Conservation (phyloP, 139 green algal genomes). For the Asterochloris erici region DNA sequence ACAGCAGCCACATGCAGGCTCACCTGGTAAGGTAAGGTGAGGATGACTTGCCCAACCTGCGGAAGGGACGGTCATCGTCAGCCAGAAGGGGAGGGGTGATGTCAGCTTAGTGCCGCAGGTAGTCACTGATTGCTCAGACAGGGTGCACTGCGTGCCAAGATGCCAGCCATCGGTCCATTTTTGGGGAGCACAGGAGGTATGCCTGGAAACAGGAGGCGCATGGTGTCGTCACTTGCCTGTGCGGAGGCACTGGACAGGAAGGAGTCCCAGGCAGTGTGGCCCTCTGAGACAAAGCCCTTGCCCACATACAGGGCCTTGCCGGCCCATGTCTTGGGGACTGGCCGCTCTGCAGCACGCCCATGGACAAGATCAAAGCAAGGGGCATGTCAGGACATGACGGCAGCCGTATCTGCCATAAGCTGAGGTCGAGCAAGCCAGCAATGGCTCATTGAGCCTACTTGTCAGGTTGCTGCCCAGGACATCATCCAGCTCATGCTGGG, state of each 20-base stretch:
- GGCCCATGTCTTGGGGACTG: too few species aligned
- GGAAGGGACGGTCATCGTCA: too few species aligned
- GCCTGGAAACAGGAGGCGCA: neutral
- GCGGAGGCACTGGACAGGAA: conserved; percentile 1
- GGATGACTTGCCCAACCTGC: conserved; percentile 21
- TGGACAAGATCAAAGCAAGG: too few species aligned
- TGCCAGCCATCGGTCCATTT: neutral
- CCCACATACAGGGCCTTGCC: too few species aligned
- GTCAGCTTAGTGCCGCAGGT: too few species aligned
- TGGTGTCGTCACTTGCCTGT: neutral
- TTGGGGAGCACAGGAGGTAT: neutral
- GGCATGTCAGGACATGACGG: too few species aligned
- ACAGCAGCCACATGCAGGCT: neutral
- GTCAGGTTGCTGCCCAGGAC: neutral
- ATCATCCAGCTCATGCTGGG: neutral
- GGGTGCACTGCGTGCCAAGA: neutral
- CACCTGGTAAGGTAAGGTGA: conserved; percentile 9
- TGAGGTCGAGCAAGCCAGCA: too few species aligned
- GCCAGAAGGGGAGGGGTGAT: too few species aligned
- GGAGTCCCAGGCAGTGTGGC: conserved; percentile 15
- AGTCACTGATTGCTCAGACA: too few species aligned
- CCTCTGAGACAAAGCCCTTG: conserved; percentile 7
- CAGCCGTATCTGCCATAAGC: too few species aligned
- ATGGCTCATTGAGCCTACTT: neutral
- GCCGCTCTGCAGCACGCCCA: too few species aligned